Base-by-base conservation (phyloP, 1,139 yeast genomes). In the Blastobotrys ciferrii region DNA sequence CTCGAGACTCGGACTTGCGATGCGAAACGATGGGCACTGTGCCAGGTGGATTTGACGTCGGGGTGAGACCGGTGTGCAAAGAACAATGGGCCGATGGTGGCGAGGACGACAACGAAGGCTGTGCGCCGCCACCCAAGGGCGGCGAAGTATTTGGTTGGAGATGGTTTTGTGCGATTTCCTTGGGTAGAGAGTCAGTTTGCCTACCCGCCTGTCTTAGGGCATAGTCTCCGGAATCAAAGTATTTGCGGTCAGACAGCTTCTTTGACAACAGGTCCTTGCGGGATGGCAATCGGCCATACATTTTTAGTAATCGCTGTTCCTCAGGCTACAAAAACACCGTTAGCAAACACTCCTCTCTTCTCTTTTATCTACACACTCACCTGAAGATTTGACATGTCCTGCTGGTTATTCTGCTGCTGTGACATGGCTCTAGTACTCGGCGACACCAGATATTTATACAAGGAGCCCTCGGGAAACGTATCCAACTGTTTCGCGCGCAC, bases 191-290 rank as follows among this genome's bases (percentile, higher is more conserved):
- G 41, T 53, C 57, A 3, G 56, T 43, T 11, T 45, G 54, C 42
- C 54, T 57, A 48, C 80, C 81, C 4, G 81, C 87, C 60, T 89
- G 84, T 57, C 87, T 87, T 80, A 92, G 79, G 19, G 98, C 98
- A 65, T 92, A 92, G 69, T 92, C 98, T 20, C 98, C 98, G 53
- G 96, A 86, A 63, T 92, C 98, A 63, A 92, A 92, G 69, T 85
- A 92, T 70, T 89, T 89, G 62, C 96, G 82, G 59, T 92, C 98
- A 66, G 62, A 66, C 19, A 72, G 63, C 67, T 87, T 88, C 57
- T 85, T 81, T 51, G 87, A 77, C 52, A 92, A 75, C 32, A 92
- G 74, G 58, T 91, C 96, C 51, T 86, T 85, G 48, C 85, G 83
- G 37, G 92, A 79, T 38, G 98, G 98, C 51, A 91, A 73, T 63